These are phyloP conservation scores for Gracilaria domingensis DNA, from an alignment of 23 red algal species.

Conservation along the genomic window DNA sequence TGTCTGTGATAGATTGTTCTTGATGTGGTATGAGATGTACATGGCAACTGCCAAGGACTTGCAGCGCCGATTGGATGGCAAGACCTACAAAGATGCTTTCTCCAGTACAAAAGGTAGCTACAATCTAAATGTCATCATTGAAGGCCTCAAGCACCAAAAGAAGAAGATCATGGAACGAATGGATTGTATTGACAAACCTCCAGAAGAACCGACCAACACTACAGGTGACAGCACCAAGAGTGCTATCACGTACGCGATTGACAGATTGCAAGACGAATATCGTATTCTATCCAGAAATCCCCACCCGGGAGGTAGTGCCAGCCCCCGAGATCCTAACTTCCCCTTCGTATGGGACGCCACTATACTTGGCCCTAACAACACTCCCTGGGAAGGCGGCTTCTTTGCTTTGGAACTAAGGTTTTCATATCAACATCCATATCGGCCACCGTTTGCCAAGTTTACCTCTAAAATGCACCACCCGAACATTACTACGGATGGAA, in stretches of 20 bases:
- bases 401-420: conserved; percentile 69
- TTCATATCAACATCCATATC: conserved; percentile 67
- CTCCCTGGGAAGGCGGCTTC: conserved; percentile 78
- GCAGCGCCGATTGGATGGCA: conserved; percentile 40
- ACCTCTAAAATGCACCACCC: conserved; percentile 72
- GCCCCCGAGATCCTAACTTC: conserved; percentile 59
- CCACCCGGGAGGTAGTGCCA: conserved; percentile 72
- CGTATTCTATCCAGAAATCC: conserved; percentile 49
- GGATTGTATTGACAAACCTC: conserved; percentile 48
- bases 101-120: conserved; percentile 52
- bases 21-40: conserved; percentile 82
- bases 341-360: conserved; percentile 82
- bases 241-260: conserved; percentile 54
- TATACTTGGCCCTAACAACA: conserved; percentile 68
- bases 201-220: not conserved
- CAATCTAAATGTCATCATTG: conserved; percentile 37
- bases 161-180: conserved; percentile 66
- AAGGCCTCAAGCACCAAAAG: conserved; percentile 30
- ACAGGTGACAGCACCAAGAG: conserved; percentile 23
- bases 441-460: conserved; percentile 74
- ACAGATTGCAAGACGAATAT: conserved; percentile 77
- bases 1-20: conserved; percentile 69
- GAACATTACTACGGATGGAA: conserved; percentile 79
- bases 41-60: conserved; percentile 62
- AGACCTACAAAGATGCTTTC: conserved; percentile 68